Evolutionary conservation across 768 basidiomycete species (phyloP).

Genomic region (Trametes villosa): DNA sequence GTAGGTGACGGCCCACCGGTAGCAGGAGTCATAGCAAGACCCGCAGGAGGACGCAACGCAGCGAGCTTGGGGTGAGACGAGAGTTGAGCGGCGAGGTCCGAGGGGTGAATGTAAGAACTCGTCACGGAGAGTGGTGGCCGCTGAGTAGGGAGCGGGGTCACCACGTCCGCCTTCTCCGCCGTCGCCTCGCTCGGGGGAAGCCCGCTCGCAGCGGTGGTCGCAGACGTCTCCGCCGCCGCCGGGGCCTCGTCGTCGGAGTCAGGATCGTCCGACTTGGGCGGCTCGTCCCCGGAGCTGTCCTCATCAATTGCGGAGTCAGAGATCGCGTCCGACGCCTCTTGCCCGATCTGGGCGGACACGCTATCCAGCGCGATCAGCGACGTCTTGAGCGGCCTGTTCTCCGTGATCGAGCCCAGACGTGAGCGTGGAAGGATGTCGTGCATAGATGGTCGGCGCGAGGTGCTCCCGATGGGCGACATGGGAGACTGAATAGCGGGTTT

Average conservation of each 20-base stretch:
- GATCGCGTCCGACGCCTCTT: constrained; percentile 43
- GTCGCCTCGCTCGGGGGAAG: background rate
- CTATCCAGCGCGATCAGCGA: constrained; percentile 27
- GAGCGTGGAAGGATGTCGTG: constrained; percentile 19
- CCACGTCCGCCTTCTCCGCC: constrained; percentile 4
- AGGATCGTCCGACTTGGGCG: constrained; percentile 7
- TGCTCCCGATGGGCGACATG: constrained; percentile 3
- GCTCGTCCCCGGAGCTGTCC: constrained; percentile 38
- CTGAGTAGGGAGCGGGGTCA: constrained; percentile 18
- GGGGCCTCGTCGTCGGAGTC: background rate
- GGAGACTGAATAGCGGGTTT: constrained; percentile 9
- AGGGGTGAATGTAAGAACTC: constrained; percentile 30
- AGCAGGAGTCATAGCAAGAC: constrained; percentile 31
- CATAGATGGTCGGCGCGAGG: constrained; percentile 26
- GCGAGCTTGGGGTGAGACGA: constrained; percentile 52
- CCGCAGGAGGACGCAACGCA: constrained; percentile 44
- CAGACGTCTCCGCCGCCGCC: background rate
- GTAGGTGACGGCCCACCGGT: constrained; percentile 19
- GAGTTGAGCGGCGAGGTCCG: constrained; percentile 50
- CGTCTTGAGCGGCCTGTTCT: constrained; percentile 19
- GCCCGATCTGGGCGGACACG: constrained; percentile 33
- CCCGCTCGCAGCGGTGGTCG: constrained; percentile 5
- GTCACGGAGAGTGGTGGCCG: constrained; percentile 26
- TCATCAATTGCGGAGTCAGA: constrained; percentile 60
- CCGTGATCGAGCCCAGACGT: constrained; percentile 18